Evolutionary conservation across 2,329 filamentous ascomycete genomes (phyloP), one percentile per base, ranked within the genome.

Genomic region (Aphanoascus verrucosus): DNA sequence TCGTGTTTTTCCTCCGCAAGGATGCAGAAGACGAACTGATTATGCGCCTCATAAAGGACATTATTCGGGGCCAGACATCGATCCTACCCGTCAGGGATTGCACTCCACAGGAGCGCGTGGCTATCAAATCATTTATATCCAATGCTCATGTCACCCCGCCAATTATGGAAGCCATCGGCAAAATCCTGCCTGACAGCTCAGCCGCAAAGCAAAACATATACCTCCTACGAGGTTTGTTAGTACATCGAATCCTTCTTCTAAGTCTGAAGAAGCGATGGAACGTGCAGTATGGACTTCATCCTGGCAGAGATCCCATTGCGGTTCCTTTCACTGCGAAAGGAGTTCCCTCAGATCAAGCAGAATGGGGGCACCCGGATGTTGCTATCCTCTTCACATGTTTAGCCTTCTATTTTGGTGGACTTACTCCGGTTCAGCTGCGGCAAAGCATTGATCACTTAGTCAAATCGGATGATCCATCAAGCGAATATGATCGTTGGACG

Each of bases 271-370:
- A 85, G 59, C 69, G 82, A 1, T 87, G 80, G 79, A 67, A 77
- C 2, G 82, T 87, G 0, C 76, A 85, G 52, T 87, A 82, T 55
- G 83, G 84, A 0, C 68, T 78, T 0, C 75, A 81, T 59, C 55
- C 60, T 0, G 60, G 56, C 0, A 64, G 79, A 1, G 57, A 58
- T 0, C 75, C 73, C 0, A 70, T 84, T 0, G 77, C 77, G 0
- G 78, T 85, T 0, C 82, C 81, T 0, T 85, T 76, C 57, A 70
- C 71, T 7, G 80, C 79, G 0, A 84, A 84, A 53, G 81, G 81
- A 48, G 74, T 59, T 2, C 81, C 80, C 0, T 70, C 77, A 0
- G 64, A 71, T 0, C 70, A 77, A 2, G 76, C 81, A 0, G 81
- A 84, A 56, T 84, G 82, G 60, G 80, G 79, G 11, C 80, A 84